Evolutionary conservation across 2,329 filamentous ascomycete genomes (phyloP).

Genomic region (Colletotrichum shisoi): DNA sequence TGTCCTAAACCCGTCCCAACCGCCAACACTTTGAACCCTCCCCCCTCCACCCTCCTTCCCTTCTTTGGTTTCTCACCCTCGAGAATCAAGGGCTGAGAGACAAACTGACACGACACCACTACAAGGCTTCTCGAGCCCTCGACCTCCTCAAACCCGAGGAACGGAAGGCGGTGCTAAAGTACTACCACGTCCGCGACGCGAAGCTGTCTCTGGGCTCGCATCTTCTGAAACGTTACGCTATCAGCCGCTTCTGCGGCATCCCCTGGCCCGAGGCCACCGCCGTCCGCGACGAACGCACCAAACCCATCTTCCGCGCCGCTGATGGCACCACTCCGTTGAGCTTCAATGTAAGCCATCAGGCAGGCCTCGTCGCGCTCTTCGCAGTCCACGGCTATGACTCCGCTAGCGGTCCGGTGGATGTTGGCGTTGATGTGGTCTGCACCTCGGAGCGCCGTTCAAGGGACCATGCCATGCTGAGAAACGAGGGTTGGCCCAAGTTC

Average conservation of each 20-base stretch:
- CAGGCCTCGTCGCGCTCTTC: conserved; percentile 74
- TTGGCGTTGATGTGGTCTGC: conserved; percentile 81
- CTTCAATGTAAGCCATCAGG: conserved; percentile 84
- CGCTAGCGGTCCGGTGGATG: conserved; percentile 50
- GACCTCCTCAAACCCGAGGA: conserved; percentile 63
- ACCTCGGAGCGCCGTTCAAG: conserved; percentile 72
- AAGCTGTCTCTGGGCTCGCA: conserved; percentile 77
- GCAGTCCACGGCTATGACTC: conserved; percentile 54
- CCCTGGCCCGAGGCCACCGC: conserved; percentile 68
- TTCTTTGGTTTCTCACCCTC: conserved; percentile 18
- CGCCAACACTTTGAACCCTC: conserved; percentile 12
- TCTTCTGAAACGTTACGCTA: conserved; percentile 75
- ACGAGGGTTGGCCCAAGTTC: conserved; percentile 70
- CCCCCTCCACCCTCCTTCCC: neutral
- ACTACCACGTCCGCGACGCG: conserved; percentile 74
- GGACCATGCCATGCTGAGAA: conserved; percentile 62
- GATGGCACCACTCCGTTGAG: conserved; percentile 58
- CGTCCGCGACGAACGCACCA: conserved; percentile 62
- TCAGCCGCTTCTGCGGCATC: conserved; percentile 65
- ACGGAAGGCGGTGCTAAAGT: conserved; percentile 64
- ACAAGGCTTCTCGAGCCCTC: conserved; percentile 63
- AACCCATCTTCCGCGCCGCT: conserved; percentile 62
- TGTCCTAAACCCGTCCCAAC: conserved; percentile 7
- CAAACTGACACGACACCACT: conserved; percentile 15
- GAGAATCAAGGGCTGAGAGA: neutral